Evolutionary conservation across 2,329 filamentous ascomycete species (phyloP).

Genomic region (Ceratocystis diversiconidia): DNA sequence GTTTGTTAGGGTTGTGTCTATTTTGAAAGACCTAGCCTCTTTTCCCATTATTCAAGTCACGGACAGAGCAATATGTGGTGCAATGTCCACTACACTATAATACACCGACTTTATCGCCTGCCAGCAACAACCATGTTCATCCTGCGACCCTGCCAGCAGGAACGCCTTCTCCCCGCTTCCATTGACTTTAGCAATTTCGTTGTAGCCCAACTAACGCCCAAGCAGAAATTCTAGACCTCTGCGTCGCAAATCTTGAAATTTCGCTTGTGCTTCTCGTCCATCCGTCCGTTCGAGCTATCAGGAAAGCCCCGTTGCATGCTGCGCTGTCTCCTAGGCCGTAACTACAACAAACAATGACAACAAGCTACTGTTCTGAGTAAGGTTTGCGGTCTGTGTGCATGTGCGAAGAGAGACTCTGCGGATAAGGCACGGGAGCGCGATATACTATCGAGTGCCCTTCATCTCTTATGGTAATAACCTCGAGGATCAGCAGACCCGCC

Average conservation of each 20-base stretch:
- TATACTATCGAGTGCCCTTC: not conserved
- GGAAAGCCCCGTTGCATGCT: not conserved
- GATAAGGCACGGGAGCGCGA: not conserved
- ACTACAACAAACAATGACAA: constrained; percentile 1
- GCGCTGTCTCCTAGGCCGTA: not conserved
- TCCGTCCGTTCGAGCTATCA: not conserved
- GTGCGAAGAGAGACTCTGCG: too few relatives aligned
- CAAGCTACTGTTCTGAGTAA: not conserved
- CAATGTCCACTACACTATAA: not conserved
- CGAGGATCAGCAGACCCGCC: not conserved
- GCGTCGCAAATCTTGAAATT: not conserved
- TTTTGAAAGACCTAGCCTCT: not conserved
- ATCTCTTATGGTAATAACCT: not conserved
- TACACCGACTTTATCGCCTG: not conserved
- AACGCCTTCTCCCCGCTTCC: not conserved
- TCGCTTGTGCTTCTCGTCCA: not conserved
- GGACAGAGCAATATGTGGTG: not conserved
- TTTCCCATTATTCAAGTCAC: not conserved
- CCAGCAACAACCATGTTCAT: not conserved
- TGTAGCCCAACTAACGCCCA: not conserved
- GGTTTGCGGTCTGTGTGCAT: too few relatives aligned
- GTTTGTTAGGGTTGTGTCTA: not conserved
- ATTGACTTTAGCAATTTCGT: not conserved
- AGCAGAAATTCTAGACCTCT: not conserved
- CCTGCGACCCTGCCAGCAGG: not conserved